Evolutionary conservation across 2,329 filamentous ascomycete genomes (phyloP).

Genomic region (Arthrobotrys sinensis): DNA sequence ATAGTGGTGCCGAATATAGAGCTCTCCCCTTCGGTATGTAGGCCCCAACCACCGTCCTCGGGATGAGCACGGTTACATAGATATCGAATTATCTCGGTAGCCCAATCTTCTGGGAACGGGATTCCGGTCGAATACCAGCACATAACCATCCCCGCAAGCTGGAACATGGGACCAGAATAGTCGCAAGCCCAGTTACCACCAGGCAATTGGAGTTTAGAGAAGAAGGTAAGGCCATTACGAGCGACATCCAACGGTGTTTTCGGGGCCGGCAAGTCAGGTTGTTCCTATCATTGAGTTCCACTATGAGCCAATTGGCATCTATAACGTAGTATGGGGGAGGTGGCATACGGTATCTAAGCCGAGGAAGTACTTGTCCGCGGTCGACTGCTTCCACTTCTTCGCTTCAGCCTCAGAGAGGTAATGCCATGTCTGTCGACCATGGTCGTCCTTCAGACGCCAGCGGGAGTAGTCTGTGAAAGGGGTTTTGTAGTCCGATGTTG

Average conservation of each 20-base stretch:
- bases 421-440: constrained; percentile 92
- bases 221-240: constrained; percentile 87
- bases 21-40: constrained; percentile 94
- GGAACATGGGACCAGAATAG: constrained; percentile 97
- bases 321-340: neutral
- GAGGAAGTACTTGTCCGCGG: constrained; percentile 90
- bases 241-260: constrained; percentile 83
- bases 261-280: constrained; percentile 80
- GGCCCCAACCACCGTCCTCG: constrained; percentile 94
- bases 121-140: constrained; percentile 92
- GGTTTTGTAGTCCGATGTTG: constrained; percentile 45
- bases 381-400: constrained; percentile 85
- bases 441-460: constrained; percentile 88
- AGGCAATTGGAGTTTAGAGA: constrained; percentile 87
- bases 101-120: constrained; percentile 83
- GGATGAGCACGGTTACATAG: constrained; percentile 87
- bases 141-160: constrained; percentile 87
- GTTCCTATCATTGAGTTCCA: constrained; percentile 72
- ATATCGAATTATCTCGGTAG: constrained; percentile 92
- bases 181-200: constrained; percentile 97
- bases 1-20: constrained; percentile 90
- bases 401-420: constrained; percentile 83
- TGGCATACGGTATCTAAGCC: constrained; percentile 80
- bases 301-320: neutral
- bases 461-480: constrained; percentile 79